Conservation (phyloP, 2,329 filamentous ascomycete species). For the Fusarium chlamydosporum region DNA sequence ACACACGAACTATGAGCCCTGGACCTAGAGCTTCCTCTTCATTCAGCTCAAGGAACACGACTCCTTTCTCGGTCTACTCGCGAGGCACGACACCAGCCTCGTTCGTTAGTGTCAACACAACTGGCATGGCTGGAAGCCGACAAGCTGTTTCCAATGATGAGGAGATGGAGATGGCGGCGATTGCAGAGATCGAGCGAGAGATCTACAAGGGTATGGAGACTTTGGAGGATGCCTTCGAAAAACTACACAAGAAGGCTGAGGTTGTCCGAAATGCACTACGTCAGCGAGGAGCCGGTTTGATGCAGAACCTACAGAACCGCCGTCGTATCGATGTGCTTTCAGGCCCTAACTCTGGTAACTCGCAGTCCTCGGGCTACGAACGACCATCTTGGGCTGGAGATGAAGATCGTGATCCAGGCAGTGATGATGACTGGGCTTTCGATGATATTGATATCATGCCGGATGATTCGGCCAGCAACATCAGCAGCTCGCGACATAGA, state of each 20-base stretch:
- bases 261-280: slow-evolving; percentile 82
- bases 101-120: slow-evolving; percentile 70
- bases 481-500: slow-evolving; percentile 77
- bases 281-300: slow-evolving; percentile 84
- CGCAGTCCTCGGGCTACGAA: slow-evolving; percentile 62
- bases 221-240: slow-evolving; percentile 93
- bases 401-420: slow-evolving; percentile 64
- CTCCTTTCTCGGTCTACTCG: slow-evolving; percentile 66
- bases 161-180: slow-evolving; percentile 89
- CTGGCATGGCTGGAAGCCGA: slow-evolving; percentile 60
- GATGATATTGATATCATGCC: slow-evolving; percentile 76
- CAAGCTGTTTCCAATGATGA: slow-evolving; percentile 88
- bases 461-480: slow-evolving; percentile 86
- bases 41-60: slow-evolving; percentile 62
- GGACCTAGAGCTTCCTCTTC: slow-evolving; percentile 59
- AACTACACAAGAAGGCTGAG: slow-evolving; percentile 88
- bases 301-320: slow-evolving; percentile 72
- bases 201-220: slow-evolving; percentile 96
- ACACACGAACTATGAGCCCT: slow-evolving; percentile 57
- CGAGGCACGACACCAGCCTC: slow-evolving; percentile 71
- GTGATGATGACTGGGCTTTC: slow-evolving; percentile 71
- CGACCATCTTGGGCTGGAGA: slow-evolving; percentile 57
- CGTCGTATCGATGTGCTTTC: slow-evolving; percentile 69
- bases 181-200: slow-evolving; percentile 92
- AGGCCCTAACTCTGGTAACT: slow-evolving; percentile 63